Evolutionary conservation across 345 rosid genomes (phyloP).

Genomic region (Populus nigra): DNA sequence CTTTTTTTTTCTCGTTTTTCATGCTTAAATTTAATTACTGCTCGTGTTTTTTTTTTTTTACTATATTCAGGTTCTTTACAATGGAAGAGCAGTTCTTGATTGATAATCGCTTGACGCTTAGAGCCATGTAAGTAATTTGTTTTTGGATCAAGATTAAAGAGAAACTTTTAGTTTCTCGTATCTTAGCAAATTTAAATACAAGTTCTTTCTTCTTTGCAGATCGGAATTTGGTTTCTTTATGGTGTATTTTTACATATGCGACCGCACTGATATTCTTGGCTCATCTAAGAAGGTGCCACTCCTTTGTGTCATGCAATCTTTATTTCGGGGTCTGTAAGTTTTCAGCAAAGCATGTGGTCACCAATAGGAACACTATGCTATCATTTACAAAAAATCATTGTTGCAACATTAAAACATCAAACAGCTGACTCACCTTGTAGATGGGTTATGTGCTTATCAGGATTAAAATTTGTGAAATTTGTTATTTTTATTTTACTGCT

Average conservation of each 20-base stretch:
- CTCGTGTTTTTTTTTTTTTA: neutral
- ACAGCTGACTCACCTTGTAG: neutral
- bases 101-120: constrained; percentile 71
- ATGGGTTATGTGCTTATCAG: neutral
- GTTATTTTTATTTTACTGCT: neutral
- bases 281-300: constrained; percentile 71
- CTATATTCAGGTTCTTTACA: constrained; percentile 53
- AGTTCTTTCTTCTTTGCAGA: constrained; percentile 37
- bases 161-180: neutral
- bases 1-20: neutral
- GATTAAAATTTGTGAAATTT: neutral
- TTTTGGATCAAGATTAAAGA: constrained; percentile 7
- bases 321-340: neutral
- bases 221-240: constrained; percentile 69
- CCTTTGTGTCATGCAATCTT: neutral
- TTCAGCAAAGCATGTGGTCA: neutral
- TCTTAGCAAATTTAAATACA: neutral
- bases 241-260: constrained; percentile 73
- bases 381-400: neutral
- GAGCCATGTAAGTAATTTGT: constrained; percentile 71
- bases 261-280: constrained; percentile 78
- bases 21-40: neutral
- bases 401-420: neutral
- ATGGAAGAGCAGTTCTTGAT: constrained; percentile 88
- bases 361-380: neutral